Conservation (phyloP, 1,139 yeast genomes). For the Diutina scorzettiae region DNA sequence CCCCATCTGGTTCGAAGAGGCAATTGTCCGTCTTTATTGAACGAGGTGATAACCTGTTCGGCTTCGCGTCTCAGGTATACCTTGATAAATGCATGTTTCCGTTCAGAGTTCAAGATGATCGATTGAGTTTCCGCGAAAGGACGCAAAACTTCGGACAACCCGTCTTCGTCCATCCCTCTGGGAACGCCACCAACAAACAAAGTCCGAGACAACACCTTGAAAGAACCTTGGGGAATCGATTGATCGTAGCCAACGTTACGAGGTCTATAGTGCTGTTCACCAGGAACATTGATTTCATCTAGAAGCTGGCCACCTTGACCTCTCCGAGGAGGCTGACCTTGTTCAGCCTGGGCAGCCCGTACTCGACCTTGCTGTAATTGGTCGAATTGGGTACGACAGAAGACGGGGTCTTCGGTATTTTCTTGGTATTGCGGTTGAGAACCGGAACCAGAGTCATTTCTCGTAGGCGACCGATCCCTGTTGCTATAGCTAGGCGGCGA, state of each 20-base stretch:
- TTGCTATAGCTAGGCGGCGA: constrained; percentile 4
- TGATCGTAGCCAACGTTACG: constrained; percentile 61
- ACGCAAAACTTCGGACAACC: constrained; percentile 52
- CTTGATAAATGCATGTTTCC: constrained; percentile 93
- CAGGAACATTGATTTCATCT: constrained; percentile 56
- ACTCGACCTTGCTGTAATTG: not conserved
- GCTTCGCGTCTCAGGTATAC: constrained; percentile 95
- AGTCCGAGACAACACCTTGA: constrained; percentile 82
- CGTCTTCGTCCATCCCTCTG: constrained; percentile 63
- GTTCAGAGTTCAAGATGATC: constrained; percentile 72
- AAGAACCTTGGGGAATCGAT: constrained; percentile 63
- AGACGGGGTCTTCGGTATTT: not conserved
- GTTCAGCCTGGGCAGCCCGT: constrained; percentile 5
- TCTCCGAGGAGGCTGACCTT: constrained; percentile 7
- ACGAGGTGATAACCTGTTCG: constrained; percentile 53
- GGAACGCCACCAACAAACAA: constrained; percentile 92
- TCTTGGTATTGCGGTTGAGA: not conserved
- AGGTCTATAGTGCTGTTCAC: constrained; percentile 63
- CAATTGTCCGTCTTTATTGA: constrained; percentile 38
- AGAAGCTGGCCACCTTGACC: constrained; percentile 4
- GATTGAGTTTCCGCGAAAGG: constrained; percentile 96
- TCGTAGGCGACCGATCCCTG: not conserved
- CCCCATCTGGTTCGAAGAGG: constrained; percentile 92
- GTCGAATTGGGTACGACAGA: constrained; percentile 1
- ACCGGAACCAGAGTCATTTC: not conserved